Evolutionary conservation across 2,329 filamentous ascomycete genomes (phyloP).

Genomic region (Ophiosphaerella narmari): DNA sequence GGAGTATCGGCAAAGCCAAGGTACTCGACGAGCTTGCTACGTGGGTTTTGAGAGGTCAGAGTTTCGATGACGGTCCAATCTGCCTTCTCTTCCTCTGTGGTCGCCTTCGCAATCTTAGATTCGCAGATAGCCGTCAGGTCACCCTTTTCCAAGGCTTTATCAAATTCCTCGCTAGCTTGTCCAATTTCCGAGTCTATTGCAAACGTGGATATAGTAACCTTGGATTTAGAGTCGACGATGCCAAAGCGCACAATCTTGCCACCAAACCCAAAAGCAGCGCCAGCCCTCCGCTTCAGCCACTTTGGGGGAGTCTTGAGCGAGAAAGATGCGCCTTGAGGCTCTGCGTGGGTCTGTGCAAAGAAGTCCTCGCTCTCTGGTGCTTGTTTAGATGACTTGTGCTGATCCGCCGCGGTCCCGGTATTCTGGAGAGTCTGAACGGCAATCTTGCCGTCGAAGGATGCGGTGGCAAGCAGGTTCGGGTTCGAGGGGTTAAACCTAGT

Average conservation of each 20-base stretch:
- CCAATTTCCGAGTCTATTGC: constrained; percentile 85
- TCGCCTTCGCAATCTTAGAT: constrained; percentile 73
- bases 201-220: constrained; percentile 83
- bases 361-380: constrained; percentile 91
- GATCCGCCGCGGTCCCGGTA: constrained; percentile 77
- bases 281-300: constrained; percentile 85
- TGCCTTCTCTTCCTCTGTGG: constrained; percentile 87
- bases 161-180: constrained; percentile 83
- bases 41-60: constrained; percentile 81
- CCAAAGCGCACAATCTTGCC: constrained; percentile 85
- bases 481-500: constrained; percentile 94
- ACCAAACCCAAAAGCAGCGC: constrained; percentile 92
- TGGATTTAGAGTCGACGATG: constrained; percentile 72
- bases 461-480: constrained; percentile 88
- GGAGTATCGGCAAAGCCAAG: constrained; percentile 76
- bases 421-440: constrained; percentile 92
- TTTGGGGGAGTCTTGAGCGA: constrained; percentile 82
- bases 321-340: constrained; percentile 89
- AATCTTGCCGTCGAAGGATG: constrained; percentile 97
- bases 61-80: constrained; percentile 97
- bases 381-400: constrained; percentile 60
- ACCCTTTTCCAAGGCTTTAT: constrained; percentile 77
- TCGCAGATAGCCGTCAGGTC: constrained; percentile 81
- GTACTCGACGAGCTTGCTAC: constrained; percentile 83
- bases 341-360: constrained; percentile 89